Evolutionary conservation across 2,329 filamentous ascomycete genomes (phyloP).

Genomic region (Paraphoma chrysanthemicola): DNA sequence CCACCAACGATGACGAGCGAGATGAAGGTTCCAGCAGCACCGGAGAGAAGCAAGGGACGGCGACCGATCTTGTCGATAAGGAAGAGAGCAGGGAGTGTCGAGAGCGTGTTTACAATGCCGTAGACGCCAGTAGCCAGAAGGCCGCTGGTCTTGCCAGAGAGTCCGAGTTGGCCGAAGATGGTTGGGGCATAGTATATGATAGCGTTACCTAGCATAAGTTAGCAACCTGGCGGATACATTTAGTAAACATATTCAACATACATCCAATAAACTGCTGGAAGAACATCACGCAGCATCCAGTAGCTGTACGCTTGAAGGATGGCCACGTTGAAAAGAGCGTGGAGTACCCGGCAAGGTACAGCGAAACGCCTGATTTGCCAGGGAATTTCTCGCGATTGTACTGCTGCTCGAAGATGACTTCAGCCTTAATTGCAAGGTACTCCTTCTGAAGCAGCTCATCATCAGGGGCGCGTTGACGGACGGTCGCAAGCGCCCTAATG

Average conservation of each 20-base stretch:
- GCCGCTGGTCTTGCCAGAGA: slow-evolving; percentile 69
- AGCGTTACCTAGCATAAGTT: slow-evolving; percentile 43
- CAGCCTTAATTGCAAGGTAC: slow-evolving; percentile 59
- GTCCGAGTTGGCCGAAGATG: slow-evolving; percentile 78
- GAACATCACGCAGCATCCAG: slow-evolving; percentile 46
- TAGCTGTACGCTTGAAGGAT: slow-evolving; percentile 49
- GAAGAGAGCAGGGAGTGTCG: slow-evolving; percentile 70
- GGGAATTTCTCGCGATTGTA: slow-evolving; percentile 43
- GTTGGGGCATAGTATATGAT: slow-evolving; percentile 75
- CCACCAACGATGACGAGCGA: slow-evolving; percentile 76
- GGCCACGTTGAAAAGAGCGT: slow-evolving; percentile 55
- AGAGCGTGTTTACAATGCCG: slow-evolving; percentile 59
- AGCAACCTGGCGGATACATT: too few species aligned
- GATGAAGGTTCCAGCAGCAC: slow-evolving; percentile 72
- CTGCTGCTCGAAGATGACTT: slow-evolving; percentile 64
- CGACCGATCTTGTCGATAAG: slow-evolving; percentile 70
- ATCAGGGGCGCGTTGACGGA: slow-evolving; percentile 54
- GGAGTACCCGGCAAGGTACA: slow-evolving; percentile 63
- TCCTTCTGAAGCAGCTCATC: slow-evolving; percentile 66
- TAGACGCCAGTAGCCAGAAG: slow-evolving; percentile 75
- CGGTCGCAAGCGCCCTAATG: slow-evolving; percentile 53
- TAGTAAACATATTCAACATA: slow-evolving; percentile 45
- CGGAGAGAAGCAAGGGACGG: slow-evolving; percentile 66
- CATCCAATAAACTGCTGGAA: slow-evolving; percentile 73
- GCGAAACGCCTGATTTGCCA: slow-evolving; percentile 52